These are phyloP conservation scores for Trapa incisa DNA, from an alignment of 345 rosid species.

Conservation along the genomic window DNA sequence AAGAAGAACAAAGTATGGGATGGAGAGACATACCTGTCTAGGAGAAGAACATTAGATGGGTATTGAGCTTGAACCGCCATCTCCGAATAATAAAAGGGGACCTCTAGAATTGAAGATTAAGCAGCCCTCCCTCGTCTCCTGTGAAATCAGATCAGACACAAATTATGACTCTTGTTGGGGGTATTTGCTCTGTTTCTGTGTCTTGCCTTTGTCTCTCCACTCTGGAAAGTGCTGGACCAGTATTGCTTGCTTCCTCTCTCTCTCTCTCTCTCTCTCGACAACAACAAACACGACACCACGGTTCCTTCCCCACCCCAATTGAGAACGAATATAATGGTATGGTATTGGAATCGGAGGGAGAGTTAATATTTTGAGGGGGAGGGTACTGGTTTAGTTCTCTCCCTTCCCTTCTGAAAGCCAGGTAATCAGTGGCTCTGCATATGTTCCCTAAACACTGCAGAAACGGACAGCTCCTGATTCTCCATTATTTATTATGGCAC, in stretches of 20 bases:
- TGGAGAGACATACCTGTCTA: slow-evolving; percentile 23
- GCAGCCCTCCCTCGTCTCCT: neutral
- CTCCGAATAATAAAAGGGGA: neutral
- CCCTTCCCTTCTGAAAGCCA: neutral
- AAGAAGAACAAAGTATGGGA: no score
- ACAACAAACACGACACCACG: neutral
- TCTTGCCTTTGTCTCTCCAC: no score
- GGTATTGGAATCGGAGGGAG: neutral
- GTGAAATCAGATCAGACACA: neutral
- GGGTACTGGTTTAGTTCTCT: neutral
- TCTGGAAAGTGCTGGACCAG: no score
- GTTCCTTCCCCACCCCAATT: neutral
- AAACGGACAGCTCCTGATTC: neutral
- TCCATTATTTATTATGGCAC: neutral
- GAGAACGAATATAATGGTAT: neutral
- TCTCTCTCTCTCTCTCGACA: no score
- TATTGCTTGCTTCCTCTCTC: no score
- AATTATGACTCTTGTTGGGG: neutral
- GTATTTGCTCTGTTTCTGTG: no score
- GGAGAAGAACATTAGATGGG: slow-evolving; percentile 63
- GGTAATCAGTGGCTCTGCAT: neutral
- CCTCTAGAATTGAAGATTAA: no score
- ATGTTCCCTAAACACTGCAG: neutral
- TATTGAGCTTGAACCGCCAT: slow-evolving; percentile 94
- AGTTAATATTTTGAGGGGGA: neutral